Evolutionary conservation across 2,329 filamentous ascomycete species (phyloP).

Genomic region (Hawksworthiomyces lignivorus): DNA sequence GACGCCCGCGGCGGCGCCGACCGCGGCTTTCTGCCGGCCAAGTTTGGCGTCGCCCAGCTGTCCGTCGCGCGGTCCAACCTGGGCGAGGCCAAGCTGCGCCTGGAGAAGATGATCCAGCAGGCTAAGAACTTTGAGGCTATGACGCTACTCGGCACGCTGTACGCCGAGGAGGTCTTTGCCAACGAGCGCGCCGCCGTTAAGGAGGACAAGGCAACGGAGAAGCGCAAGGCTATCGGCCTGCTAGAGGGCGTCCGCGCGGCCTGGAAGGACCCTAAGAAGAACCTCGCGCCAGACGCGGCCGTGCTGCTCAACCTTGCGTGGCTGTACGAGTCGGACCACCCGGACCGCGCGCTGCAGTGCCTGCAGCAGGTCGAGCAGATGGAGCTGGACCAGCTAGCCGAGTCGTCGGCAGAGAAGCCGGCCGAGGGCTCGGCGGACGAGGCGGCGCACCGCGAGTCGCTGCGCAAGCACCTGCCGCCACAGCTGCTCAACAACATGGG

Average conservation of each 20-base stretch:
- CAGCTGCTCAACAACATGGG: conserved; percentile 96
- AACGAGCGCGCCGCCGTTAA: conserved; percentile 60
- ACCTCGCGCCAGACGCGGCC: conserved; percentile 69
- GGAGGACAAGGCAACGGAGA: conserved; percentile 80
- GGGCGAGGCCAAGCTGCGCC: conserved; percentile 82
- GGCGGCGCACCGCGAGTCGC: conserved; percentile 47
- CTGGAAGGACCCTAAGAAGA: conserved; percentile 92
- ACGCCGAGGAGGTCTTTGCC: conserved; percentile 88
- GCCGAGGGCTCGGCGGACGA: conserved; percentile 53
- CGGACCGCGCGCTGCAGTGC: conserved; percentile 88
- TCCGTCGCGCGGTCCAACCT: conserved; percentile 77
- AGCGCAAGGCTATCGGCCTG: conserved; percentile 77
- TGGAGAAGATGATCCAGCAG: conserved; percentile 91
- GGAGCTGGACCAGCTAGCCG: conserved; percentile 70
- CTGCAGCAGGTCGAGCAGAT: conserved; percentile 87
- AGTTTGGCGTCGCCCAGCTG: conserved; percentile 88
- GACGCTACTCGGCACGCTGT: conserved; percentile 82
- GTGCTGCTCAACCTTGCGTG: conserved; percentile 88
- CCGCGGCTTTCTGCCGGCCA: conserved; percentile 83
- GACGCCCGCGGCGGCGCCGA: conserved; percentile 88
- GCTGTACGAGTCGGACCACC: conserved; percentile 76
- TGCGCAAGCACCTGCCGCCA: conserved; percentile 75
- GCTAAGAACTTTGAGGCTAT: conserved; percentile 80
- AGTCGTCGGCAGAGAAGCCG: conserved; percentile 53
- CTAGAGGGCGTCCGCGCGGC: conserved; percentile 77